These are phyloP conservation scores for Candida sphagnicola DNA, from an alignment of 805 yeast genomes.

Conservation along the genomic window DNA sequence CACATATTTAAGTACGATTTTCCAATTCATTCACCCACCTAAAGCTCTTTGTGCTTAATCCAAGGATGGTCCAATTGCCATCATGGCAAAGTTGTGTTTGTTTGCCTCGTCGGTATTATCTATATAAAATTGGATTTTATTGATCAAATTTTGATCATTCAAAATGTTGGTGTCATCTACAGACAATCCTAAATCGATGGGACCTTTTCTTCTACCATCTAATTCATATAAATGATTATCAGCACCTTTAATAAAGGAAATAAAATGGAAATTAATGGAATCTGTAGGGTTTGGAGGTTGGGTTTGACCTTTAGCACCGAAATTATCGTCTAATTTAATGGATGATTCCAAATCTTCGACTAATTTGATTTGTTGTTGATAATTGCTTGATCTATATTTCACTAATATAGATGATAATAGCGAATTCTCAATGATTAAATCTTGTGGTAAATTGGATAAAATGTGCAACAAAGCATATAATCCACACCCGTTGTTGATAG, in stretches of 20 bases:
- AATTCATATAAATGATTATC: slow-evolving; percentile 69
- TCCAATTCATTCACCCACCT: neutral
- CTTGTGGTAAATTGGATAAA: slow-evolving; percentile 43
- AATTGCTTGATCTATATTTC: neutral
- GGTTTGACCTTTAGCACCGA: slow-evolving; percentile 57
- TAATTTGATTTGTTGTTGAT: slow-evolving; percentile 21
- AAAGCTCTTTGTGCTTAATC: slow-evolving; percentile 21
- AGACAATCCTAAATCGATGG: slow-evolving; percentile 55
- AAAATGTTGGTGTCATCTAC: slow-evolving; percentile 44
- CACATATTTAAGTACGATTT: too few relatives aligned
- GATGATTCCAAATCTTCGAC: slow-evolving; percentile 45
- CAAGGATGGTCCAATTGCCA: slow-evolving; percentile 67
- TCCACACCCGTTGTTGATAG: slow-evolving; percentile 89
- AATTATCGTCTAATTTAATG: slow-evolving; percentile 39
- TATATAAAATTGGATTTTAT: slow-evolving; percentile 66
- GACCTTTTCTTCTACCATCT: slow-evolving; percentile 84
- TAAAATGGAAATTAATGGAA: slow-evolving; percentile 64
- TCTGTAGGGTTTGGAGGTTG: slow-evolving; percentile 59
- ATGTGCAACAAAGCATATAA: slow-evolving; percentile 79
- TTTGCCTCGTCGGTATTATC: slow-evolving; percentile 55
- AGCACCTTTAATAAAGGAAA: slow-evolving; percentile 59
- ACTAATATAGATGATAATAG: slow-evolving; percentile 11
- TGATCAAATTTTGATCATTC: slow-evolving; percentile 45
- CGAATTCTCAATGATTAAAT: slow-evolving; percentile 40
- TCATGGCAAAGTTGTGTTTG: slow-evolving; percentile 64